Conservation (phyloP, 2,329 filamentous ascomycete genomes). For the Ophiocordyceps australis region DNA sequence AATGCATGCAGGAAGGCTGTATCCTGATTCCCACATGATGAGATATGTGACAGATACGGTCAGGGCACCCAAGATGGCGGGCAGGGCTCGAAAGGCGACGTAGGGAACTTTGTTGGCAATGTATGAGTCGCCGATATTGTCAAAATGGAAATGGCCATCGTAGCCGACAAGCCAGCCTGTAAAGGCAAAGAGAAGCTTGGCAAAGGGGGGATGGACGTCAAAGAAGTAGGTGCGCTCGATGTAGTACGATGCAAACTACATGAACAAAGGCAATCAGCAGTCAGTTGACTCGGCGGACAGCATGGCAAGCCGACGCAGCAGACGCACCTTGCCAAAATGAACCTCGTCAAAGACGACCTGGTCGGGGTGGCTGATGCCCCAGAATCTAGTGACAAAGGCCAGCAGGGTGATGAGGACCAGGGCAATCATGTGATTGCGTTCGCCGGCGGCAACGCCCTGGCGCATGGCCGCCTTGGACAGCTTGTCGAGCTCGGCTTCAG, state of each 20-base stretch:
- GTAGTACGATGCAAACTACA: conserved; percentile 59
- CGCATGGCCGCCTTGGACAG: conserved; percentile 20
- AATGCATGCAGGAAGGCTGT: conserved; percentile 83
- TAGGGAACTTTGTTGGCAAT: conserved; percentile 94
- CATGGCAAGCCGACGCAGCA: neutral
- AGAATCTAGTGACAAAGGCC: conserved; percentile 86
- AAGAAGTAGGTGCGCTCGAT: conserved; percentile 98
- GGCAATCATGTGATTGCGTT: conserved; percentile 72
- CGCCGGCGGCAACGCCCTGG: conserved; percentile 25
- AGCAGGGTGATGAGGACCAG: conserved; percentile 61
- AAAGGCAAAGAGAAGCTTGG: conserved; percentile 91
- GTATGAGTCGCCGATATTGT: conserved; percentile 98
- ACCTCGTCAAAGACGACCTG: conserved; percentile 99
- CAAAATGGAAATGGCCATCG: conserved; percentile 92
- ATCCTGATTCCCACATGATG: conserved; percentile 99
- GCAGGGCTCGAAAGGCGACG: conserved; percentile 85
- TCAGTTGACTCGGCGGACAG: neutral
- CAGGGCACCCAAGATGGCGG: conserved; percentile 76
- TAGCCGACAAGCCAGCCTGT: conserved; percentile 97
- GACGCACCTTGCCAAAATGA: conserved; percentile 89
- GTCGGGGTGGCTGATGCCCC: conserved; percentile 85
- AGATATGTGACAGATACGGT: conserved; percentile 89
- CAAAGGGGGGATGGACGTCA: conserved; percentile 96
- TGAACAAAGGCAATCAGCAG: conserved; percentile 1
- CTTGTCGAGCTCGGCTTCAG: conserved; percentile 31